Percentiles rank a stretch among this genome's conserved stretches.
Conservation (phyloP, 495 filamentous ascomycete species). For the Aspergillus taichungensis region DNA sequence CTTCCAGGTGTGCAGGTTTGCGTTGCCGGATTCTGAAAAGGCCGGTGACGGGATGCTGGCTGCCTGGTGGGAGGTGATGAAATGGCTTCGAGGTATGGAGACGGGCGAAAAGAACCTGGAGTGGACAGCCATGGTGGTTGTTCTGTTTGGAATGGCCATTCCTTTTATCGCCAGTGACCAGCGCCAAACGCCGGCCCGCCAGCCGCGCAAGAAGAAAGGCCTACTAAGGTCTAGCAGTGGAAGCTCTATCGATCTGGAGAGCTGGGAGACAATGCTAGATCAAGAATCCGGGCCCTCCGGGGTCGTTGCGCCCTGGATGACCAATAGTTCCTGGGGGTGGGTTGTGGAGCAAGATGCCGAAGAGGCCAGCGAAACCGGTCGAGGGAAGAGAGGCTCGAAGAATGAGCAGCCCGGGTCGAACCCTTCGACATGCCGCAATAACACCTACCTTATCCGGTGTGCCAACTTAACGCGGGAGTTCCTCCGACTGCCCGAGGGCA, state of each 20-base stretch:
- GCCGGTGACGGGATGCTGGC: conserved; percentile 55
- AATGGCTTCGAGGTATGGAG: conserved; percentile 51
- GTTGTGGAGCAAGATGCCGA: conserved; percentile 50
- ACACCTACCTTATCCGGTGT: conserved; percentile 37
- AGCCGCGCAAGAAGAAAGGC: conserved; percentile 39
- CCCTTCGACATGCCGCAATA: conserved; percentile 36
- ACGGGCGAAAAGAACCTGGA: conserved; percentile 50
- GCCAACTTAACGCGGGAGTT: conserved; percentile 45
- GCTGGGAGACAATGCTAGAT: conserved; percentile 53
- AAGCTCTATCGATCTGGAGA: conserved; percentile 44
- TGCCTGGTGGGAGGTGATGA: conserved; percentile 69
- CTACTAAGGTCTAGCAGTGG: conserved; percentile 54
- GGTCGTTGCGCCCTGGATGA: conserved; percentile 55
- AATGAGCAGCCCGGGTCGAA: conserved; percentile 15
- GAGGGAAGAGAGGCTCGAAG: conserved; percentile 15
- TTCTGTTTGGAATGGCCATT: conserved; percentile 56
- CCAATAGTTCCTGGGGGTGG: conserved; percentile 65
- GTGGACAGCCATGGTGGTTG: conserved; percentile 70
- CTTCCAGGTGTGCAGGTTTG: conserved; percentile 52
- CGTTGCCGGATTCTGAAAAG: conserved; percentile 47
- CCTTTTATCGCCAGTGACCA: conserved; percentile 36
- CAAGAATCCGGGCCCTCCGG: conserved; percentile 49
- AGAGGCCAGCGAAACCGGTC: conserved; percentile 19
- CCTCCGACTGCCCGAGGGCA: conserved; percentile 44
- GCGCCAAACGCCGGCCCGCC: conserved; percentile 27